These are phyloP conservation scores for Rubroboletus pulcherrimus DNA, from an alignment of 768 basidiomycete species.

Conservation along the genomic window DNA sequence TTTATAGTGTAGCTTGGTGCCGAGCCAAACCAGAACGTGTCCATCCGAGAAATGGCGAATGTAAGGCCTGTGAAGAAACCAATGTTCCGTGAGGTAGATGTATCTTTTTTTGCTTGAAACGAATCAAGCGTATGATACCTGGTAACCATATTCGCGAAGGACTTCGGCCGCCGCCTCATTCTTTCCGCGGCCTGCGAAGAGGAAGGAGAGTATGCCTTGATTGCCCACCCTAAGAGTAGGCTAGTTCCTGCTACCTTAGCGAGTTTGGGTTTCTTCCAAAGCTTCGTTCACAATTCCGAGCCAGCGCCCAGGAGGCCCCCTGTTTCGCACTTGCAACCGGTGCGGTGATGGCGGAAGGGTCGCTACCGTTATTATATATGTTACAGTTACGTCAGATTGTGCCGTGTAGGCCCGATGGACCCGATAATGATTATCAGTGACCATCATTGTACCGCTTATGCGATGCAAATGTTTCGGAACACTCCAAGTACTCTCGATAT, in stretches of 20 bases:
- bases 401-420: too few species aligned
- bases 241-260: not conserved
- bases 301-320: not conserved
- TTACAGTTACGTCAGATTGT: too few species aligned
- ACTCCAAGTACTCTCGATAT: too few species aligned
- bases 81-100: too few species aligned
- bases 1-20: slow-evolving; percentile 1
- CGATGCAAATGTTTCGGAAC: too few species aligned
- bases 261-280: not conserved
- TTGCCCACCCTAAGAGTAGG: not conserved
- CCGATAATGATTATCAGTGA: too few species aligned
- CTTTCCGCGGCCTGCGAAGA: not conserved
- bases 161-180: not conserved
- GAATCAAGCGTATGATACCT: too few species aligned
- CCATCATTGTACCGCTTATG: too few species aligned
- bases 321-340: not conserved
- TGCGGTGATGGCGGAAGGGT: too few species aligned
- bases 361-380: too few species aligned
- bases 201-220: not conserved
- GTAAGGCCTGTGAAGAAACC: too few species aligned
- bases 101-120: not conserved
- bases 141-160: not conserved
- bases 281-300: not conserved
- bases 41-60: not conserved
- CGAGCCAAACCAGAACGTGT: not conserved